Base-by-base conservation (phyloP, 805 yeast genomes). In the Cyberlindnera maclurae region DNA sequence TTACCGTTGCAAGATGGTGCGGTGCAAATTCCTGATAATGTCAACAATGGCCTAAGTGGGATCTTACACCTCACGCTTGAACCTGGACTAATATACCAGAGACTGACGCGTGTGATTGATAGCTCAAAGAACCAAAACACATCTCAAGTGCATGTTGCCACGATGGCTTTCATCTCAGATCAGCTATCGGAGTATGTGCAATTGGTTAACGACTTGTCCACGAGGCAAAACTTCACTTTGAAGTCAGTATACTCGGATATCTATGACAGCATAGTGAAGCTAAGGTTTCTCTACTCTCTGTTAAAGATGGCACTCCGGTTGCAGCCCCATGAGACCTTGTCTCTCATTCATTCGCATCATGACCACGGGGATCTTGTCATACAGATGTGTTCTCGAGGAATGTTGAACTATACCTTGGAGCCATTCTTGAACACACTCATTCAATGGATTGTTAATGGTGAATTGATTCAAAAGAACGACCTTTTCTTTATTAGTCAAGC, bases 391-490 rank as follows among this genome's bases (percentile, higher is more conserved):
- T 64, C 86, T 0, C 33, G 36, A 0, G 48, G 59, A 4, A 60
- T 83, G 15, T 73, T 78, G 39, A 38, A 55, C 4, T 65, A 65
- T 24, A 65, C 76, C 4, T 58, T 72, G 0, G 61, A 61, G 5
- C 86, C 95, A 1, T 86, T 85, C 54, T 69, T 68, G 39, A 75
- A 72, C 29, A 65, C 77, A 24, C 48, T 84, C 4, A 66, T 68
- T 29, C 65, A 67, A 31, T 90, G 97, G 97, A 54, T 87, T 2
- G 56, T 75, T 1, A 60, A 70, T 31, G 97, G 96, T 1, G 75
- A 72, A 36, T 53, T 87, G 12, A 59, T 65, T 3, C 77, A 74
- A 39, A 67, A 63, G 1, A 63, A 62, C 40, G 70, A 68, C 12
- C 90, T 81, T 45, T 87, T 87, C 51, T 89, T 44, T 18, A 36